Conservation (phyloP, 768 basidiomycete genomes). For the Pleurotus pulmonarius region DNA sequence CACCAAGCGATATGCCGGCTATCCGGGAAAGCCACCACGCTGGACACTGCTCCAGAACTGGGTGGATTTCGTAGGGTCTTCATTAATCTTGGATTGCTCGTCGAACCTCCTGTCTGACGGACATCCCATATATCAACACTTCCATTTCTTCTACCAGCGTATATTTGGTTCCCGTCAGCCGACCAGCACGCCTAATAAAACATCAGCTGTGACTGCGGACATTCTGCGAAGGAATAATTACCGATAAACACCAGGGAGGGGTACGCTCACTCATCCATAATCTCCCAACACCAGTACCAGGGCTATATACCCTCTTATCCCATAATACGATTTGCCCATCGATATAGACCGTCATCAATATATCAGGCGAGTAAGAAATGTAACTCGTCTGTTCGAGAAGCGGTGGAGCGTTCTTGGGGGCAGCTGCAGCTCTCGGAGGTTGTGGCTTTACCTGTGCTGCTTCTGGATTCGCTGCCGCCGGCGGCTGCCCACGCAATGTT, state of each 20-base stretch:
- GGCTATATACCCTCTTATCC: constrained; percentile 72
- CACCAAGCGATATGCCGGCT: constrained; percentile 89
- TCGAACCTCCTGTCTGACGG: constrained; percentile 68
- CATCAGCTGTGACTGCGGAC: not conserved
- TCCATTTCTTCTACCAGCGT: constrained; percentile 87
- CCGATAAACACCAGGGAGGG: constrained; percentile 95
- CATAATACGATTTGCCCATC: constrained; percentile 92
- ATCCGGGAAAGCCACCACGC: constrained; percentile 89
- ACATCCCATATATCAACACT: constrained; percentile 95
- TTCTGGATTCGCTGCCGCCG: constrained; percentile 12
- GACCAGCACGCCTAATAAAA: constrained; percentile 87
- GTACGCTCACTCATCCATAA: constrained; percentile 90
- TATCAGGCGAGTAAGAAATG: constrained; percentile 68
- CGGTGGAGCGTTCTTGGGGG: constrained; percentile 75
- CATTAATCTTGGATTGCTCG: constrained; percentile 68
- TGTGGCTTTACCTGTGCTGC: constrained; percentile 1
- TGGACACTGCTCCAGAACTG: constrained; percentile 89
- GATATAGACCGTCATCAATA: constrained; percentile 84
- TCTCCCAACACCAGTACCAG: constrained; percentile 72
- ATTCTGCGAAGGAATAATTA: constrained; percentile 33
- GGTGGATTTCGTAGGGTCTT: constrained; percentile 83
- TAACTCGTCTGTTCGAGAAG: constrained; percentile 61
- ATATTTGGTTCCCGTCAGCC: constrained; percentile 80
- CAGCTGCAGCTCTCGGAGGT: constrained; percentile 24
- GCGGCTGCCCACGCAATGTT: constrained; percentile 5